A percentile compares a stretch with the other conserved stretches of the same genome.
These are phyloP conservation scores for Corylus heterophylla DNA, from an alignment of 306 rosid species.

Conservation along the genomic window DNA sequence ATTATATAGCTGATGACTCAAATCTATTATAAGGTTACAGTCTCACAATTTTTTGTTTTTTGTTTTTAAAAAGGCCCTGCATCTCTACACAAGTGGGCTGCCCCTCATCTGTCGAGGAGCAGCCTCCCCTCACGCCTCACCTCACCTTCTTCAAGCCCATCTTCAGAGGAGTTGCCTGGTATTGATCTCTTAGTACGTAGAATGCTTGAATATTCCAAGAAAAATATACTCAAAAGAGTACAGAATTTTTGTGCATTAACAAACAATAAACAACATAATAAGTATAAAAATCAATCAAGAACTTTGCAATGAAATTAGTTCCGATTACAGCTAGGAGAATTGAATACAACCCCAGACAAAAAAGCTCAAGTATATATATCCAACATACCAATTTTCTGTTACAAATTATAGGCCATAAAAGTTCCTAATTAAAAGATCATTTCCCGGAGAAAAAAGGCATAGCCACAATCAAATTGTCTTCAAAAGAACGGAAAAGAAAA, in stretches of 20 bases:
- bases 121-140: too few relatives aligned
- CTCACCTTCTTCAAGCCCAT: too few relatives aligned
- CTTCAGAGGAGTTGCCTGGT: neutral
- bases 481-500: slow-evolving; percentile 29
- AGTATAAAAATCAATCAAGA: slow-evolving; percentile 14
- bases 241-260: neutral
- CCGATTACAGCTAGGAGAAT: slow-evolving; percentile 51
- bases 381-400: slow-evolving; percentile 54
- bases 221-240: neutral
- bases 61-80: too few relatives aligned
- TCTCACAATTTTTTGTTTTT: too few relatives aligned
- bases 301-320: slow-evolving; percentile 37
- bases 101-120: too few relatives aligned
- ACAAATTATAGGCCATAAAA: slow-evolving; percentile 50
- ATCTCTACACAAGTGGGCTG: too few relatives aligned
- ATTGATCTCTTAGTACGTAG: neutral
- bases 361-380: slow-evolving; percentile 54
- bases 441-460: slow-evolving; percentile 28
- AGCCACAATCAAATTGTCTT: slow-evolving; percentile 51
- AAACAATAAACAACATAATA: neutral
- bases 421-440: slow-evolving; percentile 42
- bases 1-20: too few relatives aligned
- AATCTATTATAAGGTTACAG: too few relatives aligned
- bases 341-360: slow-evolving; percentile 46
- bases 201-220: neutral